phyloP scores from a whole-genome alignment of 352 stramenopile genomes.

The Achlya hypogyna region DNA sequence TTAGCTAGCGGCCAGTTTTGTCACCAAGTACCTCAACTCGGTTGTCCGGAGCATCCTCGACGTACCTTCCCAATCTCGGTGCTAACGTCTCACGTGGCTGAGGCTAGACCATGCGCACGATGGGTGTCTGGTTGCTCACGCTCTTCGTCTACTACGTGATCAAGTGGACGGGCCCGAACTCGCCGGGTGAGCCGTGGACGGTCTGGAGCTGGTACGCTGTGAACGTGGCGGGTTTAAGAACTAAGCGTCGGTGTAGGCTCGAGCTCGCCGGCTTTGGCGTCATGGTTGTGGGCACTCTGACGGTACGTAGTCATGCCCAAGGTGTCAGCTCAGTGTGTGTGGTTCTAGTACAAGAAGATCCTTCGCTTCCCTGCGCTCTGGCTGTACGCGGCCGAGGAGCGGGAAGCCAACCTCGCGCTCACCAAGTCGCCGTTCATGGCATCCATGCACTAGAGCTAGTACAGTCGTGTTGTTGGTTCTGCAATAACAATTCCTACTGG shows the following conservation, averaged over 20 bases:
- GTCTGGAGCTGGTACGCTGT: conserved; percentile 59
- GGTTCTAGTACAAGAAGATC: conserved; percentile 71
- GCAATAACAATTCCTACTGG: too few species aligned
- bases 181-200: conserved; percentile 61
- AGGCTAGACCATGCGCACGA: conserved; percentile 55
- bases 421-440: conserved; percentile 74
- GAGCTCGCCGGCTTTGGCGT: conserved; percentile 63
- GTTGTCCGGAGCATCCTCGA: conserved; percentile 77
- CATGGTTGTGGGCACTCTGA: conserved; percentile 70
- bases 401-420: conserved; percentile 25
- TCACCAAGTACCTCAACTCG: conserved; percentile 77
- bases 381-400: conserved; percentile 47
- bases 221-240: conserved; percentile 17
- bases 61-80: conserved; percentile 27
- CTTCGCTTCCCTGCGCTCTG: conserved; percentile 34
- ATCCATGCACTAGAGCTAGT: conserved; percentile 34
- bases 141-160: conserved; percentile 75
- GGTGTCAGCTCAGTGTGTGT: background rate
- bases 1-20: conserved; percentile 51
- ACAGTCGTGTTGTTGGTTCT: too few species aligned
- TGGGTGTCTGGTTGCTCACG: conserved; percentile 65
- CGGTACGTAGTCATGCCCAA: conserved; percentile 36
- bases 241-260: conserved; percentile 32
- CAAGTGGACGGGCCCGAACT: conserved; percentile 48
- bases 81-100: background rate